phyloP scores from a whole-genome alignment of 352 stramenopile species.

The Elongisporangium prolatum region DNA sequence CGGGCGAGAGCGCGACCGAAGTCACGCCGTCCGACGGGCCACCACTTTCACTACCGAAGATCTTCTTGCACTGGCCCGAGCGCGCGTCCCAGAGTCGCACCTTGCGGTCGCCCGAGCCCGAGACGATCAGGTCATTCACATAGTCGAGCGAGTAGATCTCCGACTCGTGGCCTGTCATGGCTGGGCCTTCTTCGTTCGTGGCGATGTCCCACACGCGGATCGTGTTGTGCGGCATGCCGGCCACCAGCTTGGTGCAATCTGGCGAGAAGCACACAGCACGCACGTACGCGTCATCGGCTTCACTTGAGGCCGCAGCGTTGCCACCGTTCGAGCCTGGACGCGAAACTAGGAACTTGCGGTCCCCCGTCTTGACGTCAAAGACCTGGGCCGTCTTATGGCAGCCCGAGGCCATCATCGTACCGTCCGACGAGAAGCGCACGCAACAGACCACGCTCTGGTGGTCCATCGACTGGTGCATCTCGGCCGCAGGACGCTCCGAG shows the following conservation, averaged over 20 bases:
- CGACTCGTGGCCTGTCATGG: slow-evolving; percentile 80
- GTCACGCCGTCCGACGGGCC: slow-evolving; percentile 79
- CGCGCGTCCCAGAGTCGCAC: slow-evolving; percentile 81
- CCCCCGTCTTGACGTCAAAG: slow-evolving; percentile 82
- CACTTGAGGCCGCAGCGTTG: slow-evolving; percentile 38
- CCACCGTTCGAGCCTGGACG: slow-evolving; percentile 46
- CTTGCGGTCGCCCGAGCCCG: slow-evolving; percentile 78
- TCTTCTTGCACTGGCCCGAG: slow-evolving; percentile 77
- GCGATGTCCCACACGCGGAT: slow-evolving; percentile 87
- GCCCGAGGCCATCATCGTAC: slow-evolving; percentile 81
- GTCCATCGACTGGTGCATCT: slow-evolving; percentile 88
- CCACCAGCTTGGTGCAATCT: slow-evolving; percentile 78
- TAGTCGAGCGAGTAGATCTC: slow-evolving; percentile 88
- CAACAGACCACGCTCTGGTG: slow-evolving; percentile 87
- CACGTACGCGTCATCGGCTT: slow-evolving; percentile 79
- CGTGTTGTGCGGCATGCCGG: slow-evolving; percentile 86
- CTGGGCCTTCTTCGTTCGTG: slow-evolving; percentile 76
- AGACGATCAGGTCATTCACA: slow-evolving; percentile 84
- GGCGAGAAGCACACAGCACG: slow-evolving; percentile 83
- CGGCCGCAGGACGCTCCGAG: slow-evolving; percentile 69
- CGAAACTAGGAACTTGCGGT: slow-evolving; percentile 79
- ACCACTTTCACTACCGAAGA: slow-evolving; percentile 79
- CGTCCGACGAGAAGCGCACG: slow-evolving; percentile 79
- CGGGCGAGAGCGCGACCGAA: slow-evolving; percentile 72
- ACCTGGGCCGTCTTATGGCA: slow-evolving; percentile 86